Conservation (phyloP, 208 protist species). For the Eutreptiella sp. region DNA sequence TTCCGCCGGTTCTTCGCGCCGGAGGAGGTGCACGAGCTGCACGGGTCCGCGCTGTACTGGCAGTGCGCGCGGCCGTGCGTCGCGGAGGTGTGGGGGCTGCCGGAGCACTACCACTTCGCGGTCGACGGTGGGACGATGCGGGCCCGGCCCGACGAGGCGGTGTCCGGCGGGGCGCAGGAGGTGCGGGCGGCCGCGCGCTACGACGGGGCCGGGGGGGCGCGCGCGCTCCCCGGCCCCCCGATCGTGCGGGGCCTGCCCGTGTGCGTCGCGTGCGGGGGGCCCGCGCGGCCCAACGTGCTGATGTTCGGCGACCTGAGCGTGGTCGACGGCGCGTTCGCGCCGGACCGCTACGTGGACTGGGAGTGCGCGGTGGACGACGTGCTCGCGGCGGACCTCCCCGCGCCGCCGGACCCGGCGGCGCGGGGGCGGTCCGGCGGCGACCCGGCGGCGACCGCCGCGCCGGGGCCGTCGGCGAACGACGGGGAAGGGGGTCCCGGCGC, state of each 20-base stretch:
- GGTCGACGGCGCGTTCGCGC: background rate
- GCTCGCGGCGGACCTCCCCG: background rate
- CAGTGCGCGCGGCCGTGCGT: slow-evolving; percentile 27
- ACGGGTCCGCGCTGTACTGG: slow-evolving; percentile 35
- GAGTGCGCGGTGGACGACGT: slow-evolving; percentile 5
- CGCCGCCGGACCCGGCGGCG: no score
- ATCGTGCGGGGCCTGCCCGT: background rate
- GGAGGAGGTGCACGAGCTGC: slow-evolving; percentile 32
- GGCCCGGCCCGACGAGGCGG: background rate
- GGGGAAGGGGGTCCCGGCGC: no score
- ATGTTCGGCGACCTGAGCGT: slow-evolving; percentile 22
- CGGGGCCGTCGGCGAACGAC: no score
- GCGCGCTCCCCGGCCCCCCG: background rate
- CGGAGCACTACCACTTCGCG: background rate
- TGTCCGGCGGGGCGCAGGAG: background rate
- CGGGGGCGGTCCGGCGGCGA: no score
- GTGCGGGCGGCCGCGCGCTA: background rate
- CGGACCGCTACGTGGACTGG: slow-evolving; percentile 11
- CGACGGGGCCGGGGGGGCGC: background rate
- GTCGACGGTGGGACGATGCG: background rate
- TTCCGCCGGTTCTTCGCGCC: slow-evolving; percentile 17
- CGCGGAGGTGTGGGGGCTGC: background rate
- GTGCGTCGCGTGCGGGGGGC: background rate
- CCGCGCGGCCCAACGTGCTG: slow-evolving; percentile 9
- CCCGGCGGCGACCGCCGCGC: no score